Evolutionary conservation across 2,329 filamentous ascomycete genomes (phyloP).

Genomic region (Cadophora luteo-olivacea): DNA sequence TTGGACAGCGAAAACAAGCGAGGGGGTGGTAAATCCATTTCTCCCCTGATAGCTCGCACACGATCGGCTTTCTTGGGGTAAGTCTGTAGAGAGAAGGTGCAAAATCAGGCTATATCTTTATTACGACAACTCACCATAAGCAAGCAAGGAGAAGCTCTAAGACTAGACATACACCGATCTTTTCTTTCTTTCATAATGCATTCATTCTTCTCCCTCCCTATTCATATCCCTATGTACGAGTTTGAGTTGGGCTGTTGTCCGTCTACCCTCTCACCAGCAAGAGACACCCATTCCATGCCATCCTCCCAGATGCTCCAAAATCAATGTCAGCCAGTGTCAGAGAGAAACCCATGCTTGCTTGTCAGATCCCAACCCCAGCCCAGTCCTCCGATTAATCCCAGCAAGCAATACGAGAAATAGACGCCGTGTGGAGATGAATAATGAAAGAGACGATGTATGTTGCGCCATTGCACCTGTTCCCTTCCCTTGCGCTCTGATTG

Average conservation of each 20-base stretch:
- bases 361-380: background rate
- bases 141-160: background rate
- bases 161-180: background rate
- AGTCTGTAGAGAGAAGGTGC: background rate
- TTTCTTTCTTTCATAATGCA: conserved; percentile 21
- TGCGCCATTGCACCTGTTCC: background rate
- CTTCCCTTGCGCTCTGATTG: background rate
- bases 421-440: conserved; percentile 2
- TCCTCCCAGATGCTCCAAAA: conserved; percentile 2
- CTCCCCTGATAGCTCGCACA: no score
- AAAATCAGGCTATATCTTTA: background rate
- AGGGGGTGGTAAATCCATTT: background rate
- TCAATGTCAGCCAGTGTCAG: background rate
- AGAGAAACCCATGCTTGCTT: background rate
- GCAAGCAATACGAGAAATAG: background rate
- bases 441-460: background rate
- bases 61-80: no score
- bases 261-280: background rate
- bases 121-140: background rate
- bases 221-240: conserved; percentile 10
- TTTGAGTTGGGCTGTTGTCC: background rate
- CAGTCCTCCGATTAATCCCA: conserved; percentile 10
- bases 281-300: conserved; percentile 5
- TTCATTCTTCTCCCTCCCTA: conserved; percentile 7
- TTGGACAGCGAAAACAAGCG: background rate